Percentiles rank a stretch among this genome's conserved stretches.
Conservation (phyloP, 768 basidiomycete genomes). For the Strobilomyces echinocephalus region DNA sequence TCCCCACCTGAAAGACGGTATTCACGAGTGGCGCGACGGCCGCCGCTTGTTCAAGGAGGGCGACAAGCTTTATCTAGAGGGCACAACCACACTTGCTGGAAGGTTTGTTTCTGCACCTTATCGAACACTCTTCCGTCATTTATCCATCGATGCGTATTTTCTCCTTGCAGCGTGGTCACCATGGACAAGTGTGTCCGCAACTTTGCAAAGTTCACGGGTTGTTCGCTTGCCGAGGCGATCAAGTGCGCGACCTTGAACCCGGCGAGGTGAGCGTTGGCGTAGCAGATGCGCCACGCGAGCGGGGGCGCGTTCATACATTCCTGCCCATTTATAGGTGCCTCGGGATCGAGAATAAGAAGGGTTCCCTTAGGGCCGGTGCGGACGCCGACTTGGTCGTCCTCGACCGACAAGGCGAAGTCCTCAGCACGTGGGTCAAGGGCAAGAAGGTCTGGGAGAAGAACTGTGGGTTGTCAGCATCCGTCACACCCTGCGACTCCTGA, state of each 20-base stretch:
- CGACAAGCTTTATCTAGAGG: conserved; percentile 74
- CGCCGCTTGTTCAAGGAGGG: conserved; percentile 78
- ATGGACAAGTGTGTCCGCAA: conserved; percentile 84
- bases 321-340: conserved; percentile 50
- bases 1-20: conserved; percentile 75
- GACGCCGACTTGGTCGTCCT: conserved; percentile 84
- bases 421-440: conserved; percentile 75
- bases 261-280: conserved; percentile 50
- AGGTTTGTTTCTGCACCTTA: conserved; percentile 43
- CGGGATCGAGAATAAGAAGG: conserved; percentile 74
- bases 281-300: neutral
- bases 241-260: conserved; percentile 84
- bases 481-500: neutral
- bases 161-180: conserved; percentile 59
- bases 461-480: conserved; percentile 11
- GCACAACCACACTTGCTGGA: conserved; percentile 84
- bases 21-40: conserved; percentile 86
- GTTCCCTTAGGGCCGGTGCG: conserved; percentile 74
- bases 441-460: conserved; percentile 59
- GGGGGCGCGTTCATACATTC: neutral
- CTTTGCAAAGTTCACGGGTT: conserved; percentile 78
- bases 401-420: conserved; percentile 58
- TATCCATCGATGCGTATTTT: neutral
- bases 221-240: conserved; percentile 78
- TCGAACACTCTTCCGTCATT: neutral